Evolutionary conservation across 148 eudicot genomes (phyloP).

Genomic region (Suaeda aralocaspica): DNA sequence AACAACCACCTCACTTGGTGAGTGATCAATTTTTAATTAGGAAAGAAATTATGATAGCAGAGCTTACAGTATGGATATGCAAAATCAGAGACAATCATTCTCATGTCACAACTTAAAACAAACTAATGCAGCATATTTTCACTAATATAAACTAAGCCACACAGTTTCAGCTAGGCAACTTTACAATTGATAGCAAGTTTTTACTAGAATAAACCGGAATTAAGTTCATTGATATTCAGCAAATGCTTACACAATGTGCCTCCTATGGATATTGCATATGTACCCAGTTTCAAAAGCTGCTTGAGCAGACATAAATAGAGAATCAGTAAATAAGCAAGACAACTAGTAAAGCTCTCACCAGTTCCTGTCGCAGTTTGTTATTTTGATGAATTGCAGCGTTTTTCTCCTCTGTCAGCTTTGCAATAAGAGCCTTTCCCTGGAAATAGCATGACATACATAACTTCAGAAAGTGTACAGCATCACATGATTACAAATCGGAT

Average conservation of each 20-base stretch:
- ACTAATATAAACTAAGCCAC: too few relatives aligned
- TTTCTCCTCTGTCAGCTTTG: conserved; percentile 63
- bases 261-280: background rate
- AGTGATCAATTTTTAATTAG: background rate
- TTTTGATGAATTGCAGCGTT: conserved; percentile 49
- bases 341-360: conserved; percentile 44
- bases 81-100: background rate
- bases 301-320: background rate
- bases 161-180: background rate
- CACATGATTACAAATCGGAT: background rate
- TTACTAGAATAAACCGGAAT: background rate
- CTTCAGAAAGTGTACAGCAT: background rate
- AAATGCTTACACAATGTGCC: background rate
- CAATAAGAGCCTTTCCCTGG: conserved; percentile 57
- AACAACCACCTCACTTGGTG: background rate
- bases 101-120: too few relatives aligned
- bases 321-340: background rate
- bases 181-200: background rate
- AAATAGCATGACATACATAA: background rate
- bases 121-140: too few relatives aligned
- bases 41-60: too few relatives aligned
- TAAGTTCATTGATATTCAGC: too few relatives aligned
- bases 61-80: too few relatives aligned
- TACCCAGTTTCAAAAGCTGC: background rate
- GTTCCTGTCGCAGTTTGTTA: conserved; percentile 61